Percentiles rank a stretch among this genome's conserved stretches.
Evolutionary conservation across 2,329 filamentous ascomycete genomes (phyloP).

Genomic region (Myriosclerotinia scirpicola): DNA sequence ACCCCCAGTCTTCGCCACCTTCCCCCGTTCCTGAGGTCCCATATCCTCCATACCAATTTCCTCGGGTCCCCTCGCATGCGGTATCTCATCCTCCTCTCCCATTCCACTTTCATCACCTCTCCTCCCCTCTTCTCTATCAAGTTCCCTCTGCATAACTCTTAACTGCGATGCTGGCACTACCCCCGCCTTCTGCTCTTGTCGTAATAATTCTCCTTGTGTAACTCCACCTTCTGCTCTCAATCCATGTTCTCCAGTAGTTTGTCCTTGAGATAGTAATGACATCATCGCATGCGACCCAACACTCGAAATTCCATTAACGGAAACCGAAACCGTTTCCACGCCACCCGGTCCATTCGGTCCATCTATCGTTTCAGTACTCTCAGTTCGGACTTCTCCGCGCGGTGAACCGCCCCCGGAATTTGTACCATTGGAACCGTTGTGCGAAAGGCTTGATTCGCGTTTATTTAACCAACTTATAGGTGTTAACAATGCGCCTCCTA

Average conservation of each 20-base stretch:
- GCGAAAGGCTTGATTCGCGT: conserved; percentile 35
- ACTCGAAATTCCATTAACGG: conserved; percentile 66
- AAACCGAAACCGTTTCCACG: conserved; percentile 78
- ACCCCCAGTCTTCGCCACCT: conserved; percentile 38
- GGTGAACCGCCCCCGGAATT: conserved; percentile 29
- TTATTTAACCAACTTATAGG: conserved; percentile 85
- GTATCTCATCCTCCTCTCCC: conserved; percentile 61
- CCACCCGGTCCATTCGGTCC: conserved; percentile 76
- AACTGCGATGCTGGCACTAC: conserved; percentile 70
- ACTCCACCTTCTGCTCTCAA: conserved; percentile 52
- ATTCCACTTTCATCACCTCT: conserved; percentile 29
- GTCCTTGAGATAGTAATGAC: conserved; percentile 32
- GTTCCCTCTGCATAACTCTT: conserved; percentile 36
- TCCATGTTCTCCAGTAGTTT: conserved; percentile 28
- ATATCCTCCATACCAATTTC: conserved; percentile 84
- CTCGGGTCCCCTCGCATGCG: conserved; percentile 81
- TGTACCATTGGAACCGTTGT: conserved; percentile 17
- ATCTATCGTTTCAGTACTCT: conserved; percentile 77
- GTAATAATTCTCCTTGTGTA: conserved; percentile 79
- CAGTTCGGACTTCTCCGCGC: conserved; percentile 60
- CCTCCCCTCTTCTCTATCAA: conserved; percentile 28
- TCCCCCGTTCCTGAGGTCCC: conserved; percentile 62
- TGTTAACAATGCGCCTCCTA: conserved; percentile 87
- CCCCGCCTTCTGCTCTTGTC: conserved; percentile 83
- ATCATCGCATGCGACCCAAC: conserved; percentile 43